Evolutionary conservation across 1,284 basidiomycete genomes (phyloP).

Genomic region (Schizophyllum commune): DNA sequence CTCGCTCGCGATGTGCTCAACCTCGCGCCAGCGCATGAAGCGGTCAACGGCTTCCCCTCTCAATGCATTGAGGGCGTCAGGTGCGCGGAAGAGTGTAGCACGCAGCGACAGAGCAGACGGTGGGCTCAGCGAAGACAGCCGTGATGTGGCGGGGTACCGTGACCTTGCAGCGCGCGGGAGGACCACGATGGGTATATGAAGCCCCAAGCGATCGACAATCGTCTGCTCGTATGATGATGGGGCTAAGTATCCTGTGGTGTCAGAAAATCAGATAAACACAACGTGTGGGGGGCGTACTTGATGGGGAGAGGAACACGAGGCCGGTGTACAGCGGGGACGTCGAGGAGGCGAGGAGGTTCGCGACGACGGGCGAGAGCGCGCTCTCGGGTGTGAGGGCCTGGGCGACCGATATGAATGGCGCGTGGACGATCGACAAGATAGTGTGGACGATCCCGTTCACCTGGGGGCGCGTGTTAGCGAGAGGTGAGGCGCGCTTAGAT

Average conservation of each 20-base stretch:
- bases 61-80: constrained; percentile 46
- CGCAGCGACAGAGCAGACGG: constrained; percentile 42
- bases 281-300: not conserved
- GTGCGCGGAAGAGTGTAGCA: constrained; percentile 49
- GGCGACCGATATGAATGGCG: not conserved
- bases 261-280: not conserved
- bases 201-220: constrained; percentile 42
- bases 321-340: not conserved
- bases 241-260: constrained; percentile 14
- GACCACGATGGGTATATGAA: constrained; percentile 49
- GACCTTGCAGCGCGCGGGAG: constrained; percentile 33
- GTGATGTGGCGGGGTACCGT: constrained; percentile 18
- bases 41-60: constrained; percentile 58
- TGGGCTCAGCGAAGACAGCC: constrained; percentile 48
- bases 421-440: not conserved
- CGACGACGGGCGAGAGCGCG: not conserved
- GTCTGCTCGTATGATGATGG: constrained; percentile 30
- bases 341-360: not conserved
- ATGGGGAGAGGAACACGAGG: not conserved
- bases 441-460: not conserved
- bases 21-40: constrained; percentile 65
- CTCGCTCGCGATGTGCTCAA: constrained; percentile 42
- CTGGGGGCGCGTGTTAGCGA: not conserved
- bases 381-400: not conserved
- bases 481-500: not conserved